phyloP scores from a whole-genome alignment of 345 rosid genomes.

The Citrus sp. region DNA sequence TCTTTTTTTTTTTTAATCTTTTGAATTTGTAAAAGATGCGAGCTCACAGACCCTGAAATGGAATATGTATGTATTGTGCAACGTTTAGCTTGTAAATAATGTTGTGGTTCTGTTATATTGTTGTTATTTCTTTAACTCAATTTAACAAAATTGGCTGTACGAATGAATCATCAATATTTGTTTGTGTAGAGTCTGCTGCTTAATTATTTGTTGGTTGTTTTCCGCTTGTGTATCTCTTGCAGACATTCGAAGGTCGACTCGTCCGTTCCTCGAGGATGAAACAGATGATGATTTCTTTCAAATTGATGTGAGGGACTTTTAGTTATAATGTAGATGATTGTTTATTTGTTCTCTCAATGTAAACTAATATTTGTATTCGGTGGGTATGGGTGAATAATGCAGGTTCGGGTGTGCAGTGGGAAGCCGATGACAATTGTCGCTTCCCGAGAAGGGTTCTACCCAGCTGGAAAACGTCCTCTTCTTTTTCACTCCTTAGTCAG shows the following conservation, averaged over 20 bases:
- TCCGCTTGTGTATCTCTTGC: constrained; percentile 11
- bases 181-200: constrained; percentile 12
- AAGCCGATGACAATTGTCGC: constrained; percentile 75
- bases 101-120: background rate
- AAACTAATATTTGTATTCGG: background rate
- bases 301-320: constrained; percentile 63
- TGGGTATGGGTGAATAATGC: constrained; percentile 15
- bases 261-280: constrained; percentile 64
- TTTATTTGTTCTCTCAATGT: background rate
- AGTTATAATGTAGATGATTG: background rate
- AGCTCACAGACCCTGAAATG: background rate
- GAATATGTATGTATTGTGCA: background rate
- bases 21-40: background rate
- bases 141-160: background rate
- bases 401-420: constrained; percentile 85
- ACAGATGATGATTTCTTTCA: constrained; percentile 71
- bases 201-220: background rate
- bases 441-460: constrained; percentile 71
- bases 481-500: constrained; percentile 72
- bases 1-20: background rate
- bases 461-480: constrained; percentile 70
- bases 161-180: background rate
- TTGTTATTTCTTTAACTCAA: background rate
- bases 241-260: constrained; percentile 71
- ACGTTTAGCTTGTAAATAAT: background rate